Evolutionary conservation across 2,329 filamentous ascomycete genomes (phyloP).

Genomic region (Sphaerulina musiva): DNA sequence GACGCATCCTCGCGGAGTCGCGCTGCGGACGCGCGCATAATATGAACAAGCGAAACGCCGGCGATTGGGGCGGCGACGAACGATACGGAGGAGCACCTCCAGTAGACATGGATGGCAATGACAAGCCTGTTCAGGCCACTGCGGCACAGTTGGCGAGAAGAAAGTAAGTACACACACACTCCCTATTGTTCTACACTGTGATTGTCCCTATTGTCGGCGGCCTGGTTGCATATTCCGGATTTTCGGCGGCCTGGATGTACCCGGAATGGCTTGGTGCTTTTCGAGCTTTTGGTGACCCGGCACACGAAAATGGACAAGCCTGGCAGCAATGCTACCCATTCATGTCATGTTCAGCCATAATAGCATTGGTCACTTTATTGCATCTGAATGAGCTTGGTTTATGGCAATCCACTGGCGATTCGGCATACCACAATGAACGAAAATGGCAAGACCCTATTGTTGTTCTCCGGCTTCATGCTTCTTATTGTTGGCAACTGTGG

Average conservation of each 20-base stretch:
- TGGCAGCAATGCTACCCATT: neutral
- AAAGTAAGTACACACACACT: conserved; percentile 28
- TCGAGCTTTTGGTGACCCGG: neutral
- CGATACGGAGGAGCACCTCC: conserved; percentile 25
- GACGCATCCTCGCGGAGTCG: neutral
- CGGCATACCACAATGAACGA: conserved; percentile 6
- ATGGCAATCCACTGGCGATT: neutral
- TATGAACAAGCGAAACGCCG: conserved; percentile 31
- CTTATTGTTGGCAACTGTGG: too few species aligned
- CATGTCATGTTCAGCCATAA: neutral
- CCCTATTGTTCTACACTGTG: conserved; percentile 2
- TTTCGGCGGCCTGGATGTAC: neutral
- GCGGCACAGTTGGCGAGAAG: conserved; percentile 33
- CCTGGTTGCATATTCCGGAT: neutral
- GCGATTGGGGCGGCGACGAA: conserved; percentile 24
- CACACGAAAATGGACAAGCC: conserved; percentile 6
- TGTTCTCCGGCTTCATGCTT: too few species aligned
- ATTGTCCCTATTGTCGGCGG: neutral
- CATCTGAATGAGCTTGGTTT: neutral
- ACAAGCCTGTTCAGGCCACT: conserved; percentile 29
- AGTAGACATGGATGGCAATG: conserved; percentile 16
- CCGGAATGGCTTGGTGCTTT: neutral
- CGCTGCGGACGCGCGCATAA: conserved; percentile 13
- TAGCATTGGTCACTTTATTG: neutral
- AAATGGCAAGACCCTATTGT: neutral